phyloP scores from a whole-genome alignment of 2,329 filamentous ascomycete genomes.

The Sarocladium brachiariae region DNA sequence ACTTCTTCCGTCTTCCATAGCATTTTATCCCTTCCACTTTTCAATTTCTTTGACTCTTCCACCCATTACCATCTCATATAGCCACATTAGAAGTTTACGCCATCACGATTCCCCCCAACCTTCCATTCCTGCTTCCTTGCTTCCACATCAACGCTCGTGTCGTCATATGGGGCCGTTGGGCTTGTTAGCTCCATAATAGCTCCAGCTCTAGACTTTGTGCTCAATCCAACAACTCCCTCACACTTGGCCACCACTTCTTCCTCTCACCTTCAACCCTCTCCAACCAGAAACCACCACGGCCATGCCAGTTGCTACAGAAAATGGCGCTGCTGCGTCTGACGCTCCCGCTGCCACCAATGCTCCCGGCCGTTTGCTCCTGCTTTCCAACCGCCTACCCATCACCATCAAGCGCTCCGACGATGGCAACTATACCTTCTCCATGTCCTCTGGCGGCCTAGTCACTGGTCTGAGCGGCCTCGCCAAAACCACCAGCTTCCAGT shows the following conservation, averaged over 20 bases:
- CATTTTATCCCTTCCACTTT: not conserved
- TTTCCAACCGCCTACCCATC: slow-evolving; percentile 92
- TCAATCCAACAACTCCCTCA: not conserved
- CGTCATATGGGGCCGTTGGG: not conserved
- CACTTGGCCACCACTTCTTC: not conserved
- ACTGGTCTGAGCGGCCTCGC: slow-evolving; percentile 86
- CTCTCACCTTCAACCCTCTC: not conserved
- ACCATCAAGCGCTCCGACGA: slow-evolving; percentile 92
- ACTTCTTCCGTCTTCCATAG: not conserved
- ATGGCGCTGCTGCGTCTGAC: slow-evolving; percentile 21
- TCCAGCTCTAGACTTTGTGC: not conserved
- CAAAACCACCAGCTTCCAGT: slow-evolving; percentile 91
- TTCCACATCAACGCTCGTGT: not conserved
- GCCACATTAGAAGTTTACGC: too few species aligned
- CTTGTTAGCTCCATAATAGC: not conserved
- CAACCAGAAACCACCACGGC: not conserved
- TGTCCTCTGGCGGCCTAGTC: slow-evolving; percentile 94
- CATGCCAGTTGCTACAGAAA: slow-evolving; percentile 31
- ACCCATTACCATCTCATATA: not conserved
- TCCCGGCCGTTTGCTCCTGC: slow-evolving; percentile 61
- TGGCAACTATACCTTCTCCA: slow-evolving; percentile 86
- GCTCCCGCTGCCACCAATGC: slow-evolving; percentile 12
- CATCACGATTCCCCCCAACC: not conserved
- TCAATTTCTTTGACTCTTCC: not conserved
- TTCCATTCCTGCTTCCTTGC: not conserved